A percentile compares a stretch with the other conserved stretches of the same genome.
Conservation (phyloP, 192 early-diverging fungal genomes). For the Coemansia asiatica region DNA sequence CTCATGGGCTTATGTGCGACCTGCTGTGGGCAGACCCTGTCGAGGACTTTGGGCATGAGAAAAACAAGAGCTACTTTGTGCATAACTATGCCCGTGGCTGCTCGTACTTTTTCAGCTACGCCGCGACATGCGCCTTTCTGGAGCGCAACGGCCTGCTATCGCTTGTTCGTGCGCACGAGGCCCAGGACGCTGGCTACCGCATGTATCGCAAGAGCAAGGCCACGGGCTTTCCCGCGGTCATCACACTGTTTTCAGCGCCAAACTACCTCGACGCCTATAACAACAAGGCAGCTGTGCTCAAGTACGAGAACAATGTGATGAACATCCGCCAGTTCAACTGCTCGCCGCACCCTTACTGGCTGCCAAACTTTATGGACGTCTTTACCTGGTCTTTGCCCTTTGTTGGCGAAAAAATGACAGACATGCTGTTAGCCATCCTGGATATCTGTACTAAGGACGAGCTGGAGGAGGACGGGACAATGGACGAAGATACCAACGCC, state of each 20-base stretch:
- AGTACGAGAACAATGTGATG: slow-evolving; percentile 99
- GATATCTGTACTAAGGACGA: slow-evolving; percentile 97
- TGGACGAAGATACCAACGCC: background rate
- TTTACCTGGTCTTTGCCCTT: slow-evolving; percentile 98
- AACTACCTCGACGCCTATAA: slow-evolving; percentile 98
- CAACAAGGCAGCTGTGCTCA: slow-evolving; percentile 97
- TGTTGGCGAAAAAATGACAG: slow-evolving; percentile 97
- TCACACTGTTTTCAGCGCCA: slow-evolving; percentile 97
- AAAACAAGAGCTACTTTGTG: slow-evolving; percentile 81
- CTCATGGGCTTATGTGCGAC: slow-evolving; percentile 95
- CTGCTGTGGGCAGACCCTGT: slow-evolving; percentile 90
- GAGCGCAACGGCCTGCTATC: slow-evolving; percentile 92
- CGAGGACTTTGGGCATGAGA: slow-evolving; percentile 96
- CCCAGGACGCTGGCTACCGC: slow-evolving; percentile 92
- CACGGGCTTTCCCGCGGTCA: slow-evolving; percentile 93
- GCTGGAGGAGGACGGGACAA: slow-evolving; percentile 60
- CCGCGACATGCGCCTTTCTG: slow-evolving; percentile 89
- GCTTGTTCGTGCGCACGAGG: slow-evolving; percentile 96
- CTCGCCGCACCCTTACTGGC: slow-evolving; percentile 96
- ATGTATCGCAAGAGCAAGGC: slow-evolving; percentile 96
- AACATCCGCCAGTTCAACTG: slow-evolving; percentile 97
- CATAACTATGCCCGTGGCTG: slow-evolving; percentile 95
- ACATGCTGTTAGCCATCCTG: slow-evolving; percentile 93
- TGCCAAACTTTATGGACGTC: slow-evolving; percentile 99
- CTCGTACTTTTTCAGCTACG: slow-evolving; percentile 94